Percentiles rank a stretch among this genome's conserved stretches.
Evolutionary conservation across 169 alveolate species (phyloP).

Genomic region (Cyclospora cayetanensis): DNA sequence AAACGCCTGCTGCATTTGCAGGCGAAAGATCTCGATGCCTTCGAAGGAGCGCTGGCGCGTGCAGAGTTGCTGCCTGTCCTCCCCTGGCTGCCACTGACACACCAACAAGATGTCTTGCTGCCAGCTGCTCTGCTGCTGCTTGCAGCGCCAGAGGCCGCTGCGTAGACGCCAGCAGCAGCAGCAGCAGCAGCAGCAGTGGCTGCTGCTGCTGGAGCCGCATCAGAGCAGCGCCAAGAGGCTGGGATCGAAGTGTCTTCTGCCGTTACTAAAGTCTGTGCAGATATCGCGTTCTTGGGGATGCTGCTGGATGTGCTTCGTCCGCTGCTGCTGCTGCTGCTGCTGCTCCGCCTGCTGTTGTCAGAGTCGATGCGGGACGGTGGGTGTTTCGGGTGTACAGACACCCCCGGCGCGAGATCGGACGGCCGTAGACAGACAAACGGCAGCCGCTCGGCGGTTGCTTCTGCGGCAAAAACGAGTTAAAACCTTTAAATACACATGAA

Average conservation of each 20-base stretch:
- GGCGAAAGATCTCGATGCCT: too few species aligned
- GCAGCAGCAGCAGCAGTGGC: conserved; percentile 25
- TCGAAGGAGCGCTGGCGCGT: too few species aligned
- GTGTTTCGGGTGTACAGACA: not conserved
- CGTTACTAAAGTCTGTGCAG: not conserved
- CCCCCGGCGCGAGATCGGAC: too few species aligned
- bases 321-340: conserved; percentile 30
- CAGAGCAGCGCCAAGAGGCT: not conserved
- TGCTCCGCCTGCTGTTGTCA: not conserved
- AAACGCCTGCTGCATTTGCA: too few species aligned
- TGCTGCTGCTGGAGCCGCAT: conserved; percentile 24
- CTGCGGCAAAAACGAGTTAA: not conserved
- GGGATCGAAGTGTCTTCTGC: not conserved
- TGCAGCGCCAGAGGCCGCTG: not conserved
- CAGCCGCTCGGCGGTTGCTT: not conserved
- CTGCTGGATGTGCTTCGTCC: too few species aligned
- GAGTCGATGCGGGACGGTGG: not conserved
- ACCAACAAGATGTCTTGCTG: not conserved
- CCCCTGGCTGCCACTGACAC: not conserved
- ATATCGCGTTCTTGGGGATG: not conserved
- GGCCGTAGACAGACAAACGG: too few species aligned
- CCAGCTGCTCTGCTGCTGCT: conserved; percentile 27
- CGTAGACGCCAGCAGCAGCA: not conserved
- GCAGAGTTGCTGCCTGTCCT: too few species aligned
- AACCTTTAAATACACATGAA: not conserved